These are phyloP conservation scores for Hymenoscyphus scutula DNA, from an alignment of 2,329 filamentous ascomycete species.

Conservation along the genomic window DNA sequence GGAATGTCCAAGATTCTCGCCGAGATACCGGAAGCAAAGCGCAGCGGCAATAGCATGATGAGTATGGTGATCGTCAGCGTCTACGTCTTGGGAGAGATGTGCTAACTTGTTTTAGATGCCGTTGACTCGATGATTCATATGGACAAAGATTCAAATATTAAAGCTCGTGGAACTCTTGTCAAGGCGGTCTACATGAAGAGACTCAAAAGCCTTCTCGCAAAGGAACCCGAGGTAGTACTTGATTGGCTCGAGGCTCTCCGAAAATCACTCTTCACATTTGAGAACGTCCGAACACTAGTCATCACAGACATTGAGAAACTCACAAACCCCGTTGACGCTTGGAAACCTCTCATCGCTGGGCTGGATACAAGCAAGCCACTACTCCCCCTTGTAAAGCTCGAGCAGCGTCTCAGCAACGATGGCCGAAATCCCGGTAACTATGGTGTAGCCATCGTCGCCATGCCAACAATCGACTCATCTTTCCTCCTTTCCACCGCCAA, in stretches of 20 bases:
- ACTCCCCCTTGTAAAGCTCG: conserved; percentile 67
- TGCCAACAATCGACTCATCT: conserved; percentile 89
- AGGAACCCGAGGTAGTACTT: conserved; percentile 73
- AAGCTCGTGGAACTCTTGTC: conserved; percentile 78
- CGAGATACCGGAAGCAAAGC: conserved; percentile 89
- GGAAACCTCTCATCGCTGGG: conserved; percentile 57
- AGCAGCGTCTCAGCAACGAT: conserved; percentile 69
- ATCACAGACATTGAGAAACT: conserved; percentile 78
- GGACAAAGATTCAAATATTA: conserved; percentile 70
- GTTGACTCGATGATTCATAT: conserved; percentile 78
- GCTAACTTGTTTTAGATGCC: conserved; percentile 39
- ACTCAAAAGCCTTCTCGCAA: conserved; percentile 75
- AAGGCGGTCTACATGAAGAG: conserved; percentile 85
- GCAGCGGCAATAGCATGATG: conserved; percentile 71
- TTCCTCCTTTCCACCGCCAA: conserved; percentile 75
- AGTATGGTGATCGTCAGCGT: conserved; percentile 34
- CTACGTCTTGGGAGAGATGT: not conserved
- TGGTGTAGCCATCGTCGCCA: conserved; percentile 76
- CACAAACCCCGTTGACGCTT: conserved; percentile 71
- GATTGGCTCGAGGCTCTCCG: conserved; percentile 75
- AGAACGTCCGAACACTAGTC: conserved; percentile 83
- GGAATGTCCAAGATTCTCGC: conserved; percentile 77
- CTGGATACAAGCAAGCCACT: conserved; percentile 51
- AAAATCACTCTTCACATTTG: conserved; percentile 71
- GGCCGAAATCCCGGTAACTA: conserved; percentile 73